Percentiles rank a stretch among this genome's conserved stretches.
Evolutionary conservation across 2,329 filamentous ascomycete species (phyloP).

Genomic region (Pseudonectria buxi): DNA sequence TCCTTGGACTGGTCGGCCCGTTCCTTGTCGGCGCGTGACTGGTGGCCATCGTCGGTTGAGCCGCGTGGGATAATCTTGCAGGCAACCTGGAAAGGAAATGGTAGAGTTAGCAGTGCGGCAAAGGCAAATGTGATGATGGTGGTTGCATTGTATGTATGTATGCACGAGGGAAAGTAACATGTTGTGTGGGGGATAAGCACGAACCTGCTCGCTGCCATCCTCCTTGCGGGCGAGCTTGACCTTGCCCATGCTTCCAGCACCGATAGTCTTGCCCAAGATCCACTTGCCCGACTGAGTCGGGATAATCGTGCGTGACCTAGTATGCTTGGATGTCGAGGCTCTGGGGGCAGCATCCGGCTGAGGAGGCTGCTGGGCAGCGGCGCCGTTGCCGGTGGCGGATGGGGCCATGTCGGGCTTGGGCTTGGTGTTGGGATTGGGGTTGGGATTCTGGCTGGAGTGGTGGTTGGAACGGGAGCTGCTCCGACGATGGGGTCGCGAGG

Average conservation of each 20-base stretch:
- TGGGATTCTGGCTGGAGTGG: conserved; percentile 21
- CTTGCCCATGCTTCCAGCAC: conserved; percentile 97
- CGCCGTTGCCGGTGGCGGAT: conserved; percentile 41
- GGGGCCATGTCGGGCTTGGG: conserved; percentile 42
- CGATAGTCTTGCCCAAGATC: conserved; percentile 93
- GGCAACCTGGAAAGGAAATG: conserved; percentile 57
- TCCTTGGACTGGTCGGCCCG: conserved; percentile 95
- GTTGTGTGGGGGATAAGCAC: conserved; percentile 20
- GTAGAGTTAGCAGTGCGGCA: conserved; percentile 10
- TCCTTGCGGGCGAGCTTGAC: conserved; percentile 91
- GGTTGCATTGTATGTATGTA: neutral
- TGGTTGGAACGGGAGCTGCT: conserved; percentile 44
- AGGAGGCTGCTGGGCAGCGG: conserved; percentile 35
- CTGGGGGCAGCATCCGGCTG: conserved; percentile 30
- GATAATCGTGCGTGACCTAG: conserved; percentile 70
- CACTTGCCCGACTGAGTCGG: conserved; percentile 87
- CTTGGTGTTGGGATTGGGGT: conserved; percentile 22
- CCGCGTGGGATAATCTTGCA: conserved; percentile 95
- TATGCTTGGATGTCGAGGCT: conserved; percentile 40
- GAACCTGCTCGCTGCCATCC: conserved; percentile 84
- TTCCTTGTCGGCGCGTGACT: conserved; percentile 66
- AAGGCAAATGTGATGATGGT: conserved; percentile 1
- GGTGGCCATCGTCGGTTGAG: conserved; percentile 77
- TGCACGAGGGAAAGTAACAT: too few species aligned
- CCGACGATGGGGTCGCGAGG: conserved; percentile 39